Evolutionary conservation across 768 basidiomycete genomes (phyloP).

Genomic region (Melanogaster broomeanus): DNA sequence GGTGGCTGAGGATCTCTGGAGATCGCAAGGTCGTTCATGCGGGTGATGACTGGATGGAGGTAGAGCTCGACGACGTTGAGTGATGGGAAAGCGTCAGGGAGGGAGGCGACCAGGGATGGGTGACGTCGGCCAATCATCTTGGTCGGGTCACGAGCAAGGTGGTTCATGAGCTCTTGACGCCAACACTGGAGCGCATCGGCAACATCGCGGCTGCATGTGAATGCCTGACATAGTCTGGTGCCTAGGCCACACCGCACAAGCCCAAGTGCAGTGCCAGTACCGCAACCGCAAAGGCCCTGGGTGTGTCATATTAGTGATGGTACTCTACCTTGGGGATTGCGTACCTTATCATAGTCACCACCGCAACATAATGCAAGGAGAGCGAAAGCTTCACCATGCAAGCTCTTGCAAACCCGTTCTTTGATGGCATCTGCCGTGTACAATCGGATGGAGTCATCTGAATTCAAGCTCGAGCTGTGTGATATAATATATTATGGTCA

Average conservation of each 20-base stretch:
- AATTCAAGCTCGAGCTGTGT: constrained; percentile 1
- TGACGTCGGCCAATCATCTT: background rate
- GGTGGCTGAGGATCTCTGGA: background rate
- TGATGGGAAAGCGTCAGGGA: background rate
- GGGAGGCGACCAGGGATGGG: background rate
- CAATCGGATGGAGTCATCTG: background rate
- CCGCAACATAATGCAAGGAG: background rate
- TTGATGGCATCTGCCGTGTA: background rate
- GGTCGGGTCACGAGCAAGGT: background rate
- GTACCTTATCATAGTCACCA: constrained; percentile 37
- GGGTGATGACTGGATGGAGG: background rate
- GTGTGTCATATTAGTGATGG: no score
- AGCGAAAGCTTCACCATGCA: background rate
- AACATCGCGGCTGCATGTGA: no score
- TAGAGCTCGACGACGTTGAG: background rate
- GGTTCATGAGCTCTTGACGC: background rate
- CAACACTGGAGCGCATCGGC: background rate
- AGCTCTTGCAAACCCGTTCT: constrained; percentile 12
- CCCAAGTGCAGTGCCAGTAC: background rate
- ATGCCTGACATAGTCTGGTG: background rate
- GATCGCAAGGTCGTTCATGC: background rate
- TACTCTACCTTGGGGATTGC: no score
- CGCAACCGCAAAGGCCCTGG: background rate
- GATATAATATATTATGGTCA: no score
- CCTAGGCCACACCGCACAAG: background rate